phyloP scores from a whole-genome alignment of 257 asterid genomes.

The Nicotiana otophora region DNA sequence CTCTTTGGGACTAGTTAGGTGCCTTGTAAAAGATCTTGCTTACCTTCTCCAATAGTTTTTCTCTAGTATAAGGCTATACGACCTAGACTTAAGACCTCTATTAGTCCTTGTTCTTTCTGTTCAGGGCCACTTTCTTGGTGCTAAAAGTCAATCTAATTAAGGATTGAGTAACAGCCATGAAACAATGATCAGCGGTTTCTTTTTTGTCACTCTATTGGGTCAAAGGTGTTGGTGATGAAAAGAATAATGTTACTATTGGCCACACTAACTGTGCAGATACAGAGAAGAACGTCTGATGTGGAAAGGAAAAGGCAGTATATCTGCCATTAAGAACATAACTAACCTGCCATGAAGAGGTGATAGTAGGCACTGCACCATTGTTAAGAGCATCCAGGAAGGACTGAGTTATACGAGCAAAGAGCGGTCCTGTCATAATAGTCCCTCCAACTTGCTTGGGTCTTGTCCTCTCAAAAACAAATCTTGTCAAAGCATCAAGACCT shows the following conservation, averaged over 20 bases:
- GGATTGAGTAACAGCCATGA: not conserved
- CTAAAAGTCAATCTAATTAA: not conserved
- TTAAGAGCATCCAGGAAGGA: constrained; percentile 94
- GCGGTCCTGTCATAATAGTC: constrained; percentile 93
- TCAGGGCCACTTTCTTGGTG: not conserved
- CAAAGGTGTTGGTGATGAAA: not conserved
- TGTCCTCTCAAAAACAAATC: constrained; percentile 89
- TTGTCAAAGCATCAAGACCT: constrained; percentile 87
- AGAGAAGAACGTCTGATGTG: not conserved
- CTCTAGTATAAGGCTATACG: not conserved
- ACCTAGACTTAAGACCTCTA: not conserved
- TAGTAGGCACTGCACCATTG: constrained; percentile 96
- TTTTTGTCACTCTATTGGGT: not conserved
- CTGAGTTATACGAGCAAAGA: constrained; percentile 86
- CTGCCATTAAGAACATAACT: constrained; percentile 9
- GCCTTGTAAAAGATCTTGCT: not conserved
- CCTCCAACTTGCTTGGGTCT: constrained; percentile 94
- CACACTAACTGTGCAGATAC: not conserved
- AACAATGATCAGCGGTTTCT: not conserved
- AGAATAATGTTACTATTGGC: not conserved
- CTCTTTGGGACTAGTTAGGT: not conserved
- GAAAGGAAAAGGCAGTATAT: not conserved
- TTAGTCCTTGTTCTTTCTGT: not conserved
- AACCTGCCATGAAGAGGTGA: constrained; percentile 99
- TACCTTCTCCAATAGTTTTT: not conserved